Percentiles rank a stretch among this genome's conserved stretches.
phyloP scores from a whole-genome alignment of 768 basidiomycete genomes.

The Tricholoma matsutake region DNA sequence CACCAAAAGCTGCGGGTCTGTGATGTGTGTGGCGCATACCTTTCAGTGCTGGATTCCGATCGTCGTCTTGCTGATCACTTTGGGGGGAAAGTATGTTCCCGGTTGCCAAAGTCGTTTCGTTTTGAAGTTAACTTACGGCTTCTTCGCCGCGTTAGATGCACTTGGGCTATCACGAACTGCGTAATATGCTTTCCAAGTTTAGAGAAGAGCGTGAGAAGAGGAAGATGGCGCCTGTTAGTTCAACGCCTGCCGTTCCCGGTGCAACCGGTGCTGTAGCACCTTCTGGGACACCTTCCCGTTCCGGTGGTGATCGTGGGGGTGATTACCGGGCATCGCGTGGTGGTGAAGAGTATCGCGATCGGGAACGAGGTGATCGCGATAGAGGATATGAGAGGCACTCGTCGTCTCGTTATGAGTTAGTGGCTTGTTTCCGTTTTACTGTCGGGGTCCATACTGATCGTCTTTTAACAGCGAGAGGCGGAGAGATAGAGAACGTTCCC shows the following conservation, averaged over 20 bases:
- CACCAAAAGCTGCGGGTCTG: slow-evolving; percentile 99
- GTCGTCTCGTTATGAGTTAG: slow-evolving; percentile 73
- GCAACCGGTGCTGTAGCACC: slow-evolving; percentile 33
- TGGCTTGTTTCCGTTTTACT: slow-evolving; percentile 24
- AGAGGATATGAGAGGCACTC: slow-evolving; percentile 68
- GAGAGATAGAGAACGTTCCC: slow-evolving; percentile 69
- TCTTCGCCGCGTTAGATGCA: slow-evolving; percentile 73
- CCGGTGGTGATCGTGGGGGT: slow-evolving; percentile 33
- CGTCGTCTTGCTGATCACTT: slow-evolving; percentile 98
- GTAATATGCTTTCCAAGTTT: slow-evolving; percentile 89
- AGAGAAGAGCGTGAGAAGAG: slow-evolving; percentile 88
- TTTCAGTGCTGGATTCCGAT: slow-evolving; percentile 97
- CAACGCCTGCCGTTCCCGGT: slow-evolving; percentile 33
- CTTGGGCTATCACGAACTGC: slow-evolving; percentile 96
- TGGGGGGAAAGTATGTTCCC: slow-evolving; percentile 86
- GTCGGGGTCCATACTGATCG: slow-evolving; percentile 26
- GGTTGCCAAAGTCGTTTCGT: slow-evolving; percentile 13
- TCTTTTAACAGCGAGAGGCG: slow-evolving; percentile 55
- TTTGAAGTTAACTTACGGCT: slow-evolving; percentile 25
- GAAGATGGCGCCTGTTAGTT: slow-evolving; percentile 50
- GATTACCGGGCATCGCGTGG: slow-evolving; percentile 62
- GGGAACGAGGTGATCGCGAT: slow-evolving; percentile 62
- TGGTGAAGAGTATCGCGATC: slow-evolving; percentile 57
- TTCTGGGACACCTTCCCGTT: slow-evolving; percentile 40
- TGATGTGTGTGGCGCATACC: slow-evolving; percentile 99